Evolutionary conservation across 2,329 filamentous ascomycete species (phyloP), one percentile per base, ranked within the genome.

Genomic region (Aureobasidium pullulans): DNA sequence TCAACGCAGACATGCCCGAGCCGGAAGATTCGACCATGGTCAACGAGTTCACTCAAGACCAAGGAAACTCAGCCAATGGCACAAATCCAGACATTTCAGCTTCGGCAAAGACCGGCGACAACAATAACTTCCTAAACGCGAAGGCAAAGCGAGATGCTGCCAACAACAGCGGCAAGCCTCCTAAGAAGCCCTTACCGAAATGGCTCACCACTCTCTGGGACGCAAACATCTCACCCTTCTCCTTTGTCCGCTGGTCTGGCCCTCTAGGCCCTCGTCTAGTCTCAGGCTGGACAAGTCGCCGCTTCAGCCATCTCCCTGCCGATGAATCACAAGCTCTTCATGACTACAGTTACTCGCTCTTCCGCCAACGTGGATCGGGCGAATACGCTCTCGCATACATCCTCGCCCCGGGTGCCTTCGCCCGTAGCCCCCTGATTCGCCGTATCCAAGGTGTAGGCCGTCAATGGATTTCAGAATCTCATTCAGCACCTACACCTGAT

Each of bases 161-260:
- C 15, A 70, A 69, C 53, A 42, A 65, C 60, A 61, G 67, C 32
- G 67, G 69, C 39, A 66, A 66, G 64, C 73, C 81, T 0, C 81
- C 83, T 0, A 76, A 80, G 19, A 77, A 81, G 13, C 87, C 85
- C 2, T 73, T 94, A 2, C 90, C 92, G 0, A 85, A 87, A 72
- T 96, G 93, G 92, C 78, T 97, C 19, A 85, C 86, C 59, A 96
- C 92, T 76, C 83, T 99, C 4, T 99, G 94, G 94, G 94, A 99
- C 65, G 89, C 91, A 66, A 99, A 99, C 70, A 84, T 97, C 64
- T 96, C 92, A 0, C 94, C 94, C 6, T 99, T 99, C 73, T 93
- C 87, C 64, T 78, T 99, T 50, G 84, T 99, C 13, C 88, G 94
- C 61, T 87, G 91, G 79, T 82, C 90, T 1, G 94, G 94, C 0